Conservation (phyloP, 306 rosid species). For the Pyrus betulifolia region DNA sequence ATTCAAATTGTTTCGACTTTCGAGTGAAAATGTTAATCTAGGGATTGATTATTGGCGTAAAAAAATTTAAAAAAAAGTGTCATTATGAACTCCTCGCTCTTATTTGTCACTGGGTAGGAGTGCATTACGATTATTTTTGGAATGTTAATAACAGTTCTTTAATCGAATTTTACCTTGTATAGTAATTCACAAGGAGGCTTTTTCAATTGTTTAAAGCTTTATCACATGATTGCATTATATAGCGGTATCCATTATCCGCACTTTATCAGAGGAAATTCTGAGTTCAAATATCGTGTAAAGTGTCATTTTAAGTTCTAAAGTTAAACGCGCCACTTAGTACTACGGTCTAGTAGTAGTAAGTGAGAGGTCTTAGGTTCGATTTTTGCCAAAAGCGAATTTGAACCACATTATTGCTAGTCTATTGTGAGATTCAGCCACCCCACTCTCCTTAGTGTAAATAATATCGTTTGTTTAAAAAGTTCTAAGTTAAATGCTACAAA, state of each 20-base stretch:
- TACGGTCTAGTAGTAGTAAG: too few relatives aligned
- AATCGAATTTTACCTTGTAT: too few relatives aligned
- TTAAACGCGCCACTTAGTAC: too few relatives aligned
- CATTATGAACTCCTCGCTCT: neutral
- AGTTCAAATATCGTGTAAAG: neutral
- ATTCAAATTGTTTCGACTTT: neutral
- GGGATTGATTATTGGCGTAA: neutral
- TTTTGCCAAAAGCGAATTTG: too few relatives aligned
- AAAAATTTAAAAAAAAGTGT: too few relatives aligned
- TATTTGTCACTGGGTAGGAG: neutral
- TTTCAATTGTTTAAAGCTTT: neutral
- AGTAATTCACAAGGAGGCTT: neutral
- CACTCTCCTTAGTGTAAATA: too few relatives aligned
- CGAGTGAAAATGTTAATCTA: neutral
- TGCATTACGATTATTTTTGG: too few relatives aligned
- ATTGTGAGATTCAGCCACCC: fast-evolving
- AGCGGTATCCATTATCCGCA: too few relatives aligned
- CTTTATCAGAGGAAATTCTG: neutral
- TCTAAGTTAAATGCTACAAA: neutral
- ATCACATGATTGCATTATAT: neutral
- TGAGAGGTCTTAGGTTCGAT: too few relatives aligned
- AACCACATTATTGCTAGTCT: too few relatives aligned
- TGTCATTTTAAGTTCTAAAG: neutral
- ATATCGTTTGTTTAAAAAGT: too few relatives aligned
- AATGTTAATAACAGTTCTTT: too few relatives aligned